These are phyloP conservation scores for Pseudocercospora crystallina DNA, from an alignment of 2,329 filamentous ascomycete species.

Conservation along the genomic window DNA sequence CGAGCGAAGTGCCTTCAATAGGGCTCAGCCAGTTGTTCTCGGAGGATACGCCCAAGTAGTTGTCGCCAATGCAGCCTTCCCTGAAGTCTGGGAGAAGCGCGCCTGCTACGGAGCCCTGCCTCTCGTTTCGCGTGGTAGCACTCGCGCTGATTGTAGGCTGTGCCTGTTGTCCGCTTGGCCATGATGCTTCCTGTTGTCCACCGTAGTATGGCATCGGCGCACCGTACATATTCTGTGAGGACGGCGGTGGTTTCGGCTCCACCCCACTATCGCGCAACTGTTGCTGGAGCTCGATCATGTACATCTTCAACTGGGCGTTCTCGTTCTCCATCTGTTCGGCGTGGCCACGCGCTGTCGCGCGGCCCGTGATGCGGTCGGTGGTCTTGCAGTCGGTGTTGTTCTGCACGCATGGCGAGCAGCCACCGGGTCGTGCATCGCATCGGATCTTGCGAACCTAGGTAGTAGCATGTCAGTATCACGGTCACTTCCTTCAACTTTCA, in stretches of 20 bases:
- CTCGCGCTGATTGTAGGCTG: conserved; percentile 1
- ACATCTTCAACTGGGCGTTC: conserved; percentile 64
- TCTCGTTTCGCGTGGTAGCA: conserved; percentile 10
- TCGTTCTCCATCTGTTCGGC: conserved; percentile 74
- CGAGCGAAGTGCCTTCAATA: conserved; percentile 73
- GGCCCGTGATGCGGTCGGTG: conserved; percentile 82
- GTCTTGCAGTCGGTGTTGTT: conserved; percentile 77
- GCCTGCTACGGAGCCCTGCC: conserved; percentile 12
- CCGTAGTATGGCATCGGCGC: conserved; percentile 9
- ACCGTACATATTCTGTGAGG: conserved; percentile 4
- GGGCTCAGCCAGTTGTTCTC: conserved; percentile 67
- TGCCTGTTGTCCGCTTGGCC: background rate
- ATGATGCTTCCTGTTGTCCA: conserved; percentile 6
- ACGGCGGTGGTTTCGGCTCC: conserved; percentile 44
- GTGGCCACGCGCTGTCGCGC: conserved; percentile 75
- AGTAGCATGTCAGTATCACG: no score
- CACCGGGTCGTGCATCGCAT: conserved; percentile 76
- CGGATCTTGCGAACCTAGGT: conserved; percentile 77
- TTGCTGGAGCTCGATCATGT: conserved; percentile 67
- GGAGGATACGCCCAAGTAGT: conserved; percentile 64
- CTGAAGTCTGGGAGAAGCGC: conserved; percentile 47
- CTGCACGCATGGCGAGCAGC: conserved; percentile 77
- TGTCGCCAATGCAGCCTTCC: conserved; percentile 54
- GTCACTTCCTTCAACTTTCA: no score
- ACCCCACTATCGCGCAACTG: conserved; percentile 62